These are phyloP conservation scores for Amanita pallidorosea DNA, from an alignment of 768 basidiomycete species.

Conservation along the genomic window DNA sequence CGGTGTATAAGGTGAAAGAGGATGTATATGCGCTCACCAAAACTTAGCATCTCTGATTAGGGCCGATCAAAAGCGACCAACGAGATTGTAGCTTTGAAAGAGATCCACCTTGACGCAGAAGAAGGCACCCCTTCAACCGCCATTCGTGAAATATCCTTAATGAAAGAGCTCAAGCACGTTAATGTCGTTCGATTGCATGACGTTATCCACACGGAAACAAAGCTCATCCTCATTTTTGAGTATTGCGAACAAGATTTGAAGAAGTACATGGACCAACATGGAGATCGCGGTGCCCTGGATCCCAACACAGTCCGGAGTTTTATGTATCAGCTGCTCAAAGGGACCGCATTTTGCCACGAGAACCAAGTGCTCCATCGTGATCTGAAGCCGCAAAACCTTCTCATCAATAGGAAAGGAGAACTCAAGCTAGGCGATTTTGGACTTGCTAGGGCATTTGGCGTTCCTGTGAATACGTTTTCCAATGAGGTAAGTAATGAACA, in stretches of 20 bases:
- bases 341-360: conserved; percentile 97
- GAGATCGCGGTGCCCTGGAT: conserved; percentile 91
- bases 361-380: conserved; percentile 97
- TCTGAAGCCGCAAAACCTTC: conserved; percentile 95
- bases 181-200: conserved; percentile 98
- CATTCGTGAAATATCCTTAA: conserved; percentile 96
- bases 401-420: conserved; percentile 96
- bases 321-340: conserved; percentile 95
- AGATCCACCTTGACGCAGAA: conserved; percentile 98
- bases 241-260: conserved; percentile 98
- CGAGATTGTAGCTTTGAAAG: conserved; percentile 96
- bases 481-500: conserved; percentile 57
- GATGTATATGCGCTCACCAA: not conserved
- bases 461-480: conserved; percentile 97
- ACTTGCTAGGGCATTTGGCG: conserved; percentile 93
- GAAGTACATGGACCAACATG: conserved; percentile 98
- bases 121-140: conserved; percentile 98
- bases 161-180: conserved; percentile 99
- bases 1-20: conserved; percentile 79
- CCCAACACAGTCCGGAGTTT: conserved; percentile 88
- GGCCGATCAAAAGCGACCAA: conserved; percentile 96
- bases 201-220: conserved; percentile 97
- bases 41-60: conserved; percentile 23
- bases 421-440: conserved; percentile 98
- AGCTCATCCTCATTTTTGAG: conserved; percentile 97